Evolutionary conservation across 208 protist species (phyloP).

Genomic region (Trypanosoma theileri): DNA sequence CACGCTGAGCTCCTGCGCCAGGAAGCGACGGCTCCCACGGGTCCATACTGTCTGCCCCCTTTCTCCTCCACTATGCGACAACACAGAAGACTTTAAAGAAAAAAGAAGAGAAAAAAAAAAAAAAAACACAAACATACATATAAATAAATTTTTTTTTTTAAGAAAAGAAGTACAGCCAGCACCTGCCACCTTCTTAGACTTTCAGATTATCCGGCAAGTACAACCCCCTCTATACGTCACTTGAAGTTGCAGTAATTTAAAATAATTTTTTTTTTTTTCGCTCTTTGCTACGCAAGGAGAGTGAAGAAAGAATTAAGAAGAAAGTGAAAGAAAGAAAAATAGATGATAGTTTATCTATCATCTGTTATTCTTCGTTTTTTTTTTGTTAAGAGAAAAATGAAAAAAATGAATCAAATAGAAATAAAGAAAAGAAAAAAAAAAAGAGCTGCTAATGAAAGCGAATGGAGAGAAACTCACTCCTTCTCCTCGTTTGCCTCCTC

Average conservation of each 20-base stretch:
- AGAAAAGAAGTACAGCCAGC: background rate
- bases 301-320: too few species aligned
- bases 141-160: background rate
- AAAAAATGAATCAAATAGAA: background rate
- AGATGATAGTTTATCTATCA: too few species aligned
- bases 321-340: too few species aligned
- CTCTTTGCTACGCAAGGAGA: too few species aligned
- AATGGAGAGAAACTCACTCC: background rate
- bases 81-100: background rate
- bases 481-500: constrained; percentile 1
- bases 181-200: background rate
- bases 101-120: constrained; percentile 4
- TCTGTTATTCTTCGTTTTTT: too few species aligned
- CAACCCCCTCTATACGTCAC: too few species aligned
- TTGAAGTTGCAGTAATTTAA: too few species aligned
- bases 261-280: too few species aligned
- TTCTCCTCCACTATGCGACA: too few species aligned
- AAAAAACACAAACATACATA: background rate
- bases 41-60: constrained; percentile 25
- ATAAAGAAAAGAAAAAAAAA: background rate
- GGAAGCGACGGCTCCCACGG: constrained; percentile 54
- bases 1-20: constrained; percentile 70
- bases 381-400: too few species aligned
- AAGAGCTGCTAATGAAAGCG: background rate
- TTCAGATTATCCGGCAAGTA: too few species aligned